Base-by-base conservation (phyloP, 352 stramenopile genomes). In the Hyaloperonospora brassicae region DNA sequence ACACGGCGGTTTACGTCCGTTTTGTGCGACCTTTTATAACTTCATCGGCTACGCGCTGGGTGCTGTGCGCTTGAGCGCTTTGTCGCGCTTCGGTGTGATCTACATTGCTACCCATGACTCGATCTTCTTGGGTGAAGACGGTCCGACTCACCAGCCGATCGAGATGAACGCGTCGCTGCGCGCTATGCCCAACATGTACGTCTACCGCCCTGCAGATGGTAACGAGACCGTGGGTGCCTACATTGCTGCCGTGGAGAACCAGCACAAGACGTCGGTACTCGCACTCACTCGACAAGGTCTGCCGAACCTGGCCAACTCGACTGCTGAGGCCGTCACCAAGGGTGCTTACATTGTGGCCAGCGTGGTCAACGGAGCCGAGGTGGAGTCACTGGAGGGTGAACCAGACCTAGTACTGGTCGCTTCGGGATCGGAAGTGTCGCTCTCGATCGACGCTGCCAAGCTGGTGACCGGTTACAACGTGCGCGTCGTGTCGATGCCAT, bases 61-160 rank as follows among this genome's bases (percentile, higher is more conserved):
- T 55, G 84, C 90, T 24, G 93, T 98, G 59, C 89, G 97, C 59
- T 68, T 98, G 36, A 95, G 86, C 50, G 96, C 96, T 36, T 77
- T 99, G 40, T 97, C 84, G n/a, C 84, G 79, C 24, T 95, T 98
- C 57, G 92, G 93, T 57, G 83, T 99, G 35, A 81, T 99, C 48
- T 99, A 98, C 78, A 80, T 99, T 34, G 97, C 98, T 61, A 99
- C 97, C 24, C 97, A 99, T 81, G 97, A 99, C 81, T 97, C 84
- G n/a, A 99, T 99, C 78, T 98, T 98, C 57, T 72, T 99, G 25
- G 97, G 97, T 47, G 97, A 99, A 73, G 97, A 99, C 73, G 97
- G 97, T 56, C 97, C 97, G 46, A 99, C 97, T 55, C 97, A 99
- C 78, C 97, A 99, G 82, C 97, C 97, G 27, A 96, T 99, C 52